phyloP scores from a whole-genome alignment of 768 basidiomycete genomes.

The Rhodotorula sphaerocarpa region DNA sequence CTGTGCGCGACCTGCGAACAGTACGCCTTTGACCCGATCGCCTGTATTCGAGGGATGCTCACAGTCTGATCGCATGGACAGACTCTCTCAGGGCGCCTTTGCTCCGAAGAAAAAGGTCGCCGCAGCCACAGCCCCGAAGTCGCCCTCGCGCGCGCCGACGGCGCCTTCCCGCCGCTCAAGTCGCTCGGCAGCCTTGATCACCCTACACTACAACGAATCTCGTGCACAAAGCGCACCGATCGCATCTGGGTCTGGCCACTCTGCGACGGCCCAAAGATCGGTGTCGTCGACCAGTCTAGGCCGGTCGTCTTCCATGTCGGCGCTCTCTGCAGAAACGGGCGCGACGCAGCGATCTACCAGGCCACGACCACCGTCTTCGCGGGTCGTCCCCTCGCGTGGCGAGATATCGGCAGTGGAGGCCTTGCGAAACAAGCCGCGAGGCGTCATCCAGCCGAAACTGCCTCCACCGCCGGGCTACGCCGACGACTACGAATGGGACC shows the following conservation, averaged over 20 bases:
- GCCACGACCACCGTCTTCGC: conserved; percentile 4
- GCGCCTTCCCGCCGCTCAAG: background rate
- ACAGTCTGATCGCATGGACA: background rate
- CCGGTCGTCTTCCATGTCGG: background rate
- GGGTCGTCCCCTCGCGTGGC: conserved; percentile 4
- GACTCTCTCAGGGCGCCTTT: conserved; percentile 28
- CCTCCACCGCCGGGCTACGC: conserved; percentile 24
- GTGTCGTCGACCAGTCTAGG: background rate
- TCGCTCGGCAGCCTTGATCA: background rate
- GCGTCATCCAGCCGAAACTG: conserved; percentile 27
- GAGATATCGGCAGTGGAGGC: conserved; percentile 7
- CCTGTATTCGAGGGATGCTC: background rate
- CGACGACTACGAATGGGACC: conserved; percentile 24
- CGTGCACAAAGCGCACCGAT: background rate
- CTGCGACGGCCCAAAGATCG: conserved; percentile 10
- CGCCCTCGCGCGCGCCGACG: background rate
- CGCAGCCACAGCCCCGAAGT: background rate
- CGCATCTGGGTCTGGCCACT: conserved; percentile 1
- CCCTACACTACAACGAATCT: conserved; percentile 19
- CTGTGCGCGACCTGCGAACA: conserved; percentile 33
- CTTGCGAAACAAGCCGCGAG: conserved; percentile 1
- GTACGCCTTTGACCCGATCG: background rate
- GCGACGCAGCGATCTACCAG: background rate
- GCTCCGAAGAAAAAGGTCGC: background rate
- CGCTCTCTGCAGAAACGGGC: background rate